Conservation (phyloP, 768 basidiomycete genomes). For the Lactarius sp. region DNA sequence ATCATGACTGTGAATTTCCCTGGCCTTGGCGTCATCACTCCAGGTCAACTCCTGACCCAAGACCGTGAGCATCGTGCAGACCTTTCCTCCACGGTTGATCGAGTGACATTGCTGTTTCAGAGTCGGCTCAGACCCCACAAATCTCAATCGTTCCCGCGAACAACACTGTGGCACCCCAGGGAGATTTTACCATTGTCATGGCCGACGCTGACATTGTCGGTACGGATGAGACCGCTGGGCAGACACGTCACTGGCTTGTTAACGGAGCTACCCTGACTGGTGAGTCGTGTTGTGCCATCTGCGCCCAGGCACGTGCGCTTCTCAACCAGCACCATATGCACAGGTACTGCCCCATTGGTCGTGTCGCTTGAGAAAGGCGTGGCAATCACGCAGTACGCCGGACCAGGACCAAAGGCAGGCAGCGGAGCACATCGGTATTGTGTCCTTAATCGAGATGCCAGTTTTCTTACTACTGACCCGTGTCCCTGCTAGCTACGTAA, state of each 20-base stretch:
- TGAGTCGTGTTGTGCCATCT: slow-evolving; percentile 27
- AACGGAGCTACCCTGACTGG: slow-evolving; percentile 54
- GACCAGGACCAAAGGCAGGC: slow-evolving; percentile 64
- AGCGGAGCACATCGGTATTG: slow-evolving; percentile 68
- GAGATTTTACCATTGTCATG: slow-evolving; percentile 66
- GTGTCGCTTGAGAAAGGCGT: slow-evolving; percentile 43
- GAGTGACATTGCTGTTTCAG: slow-evolving; percentile 35
- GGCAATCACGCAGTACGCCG: slow-evolving; percentile 61
- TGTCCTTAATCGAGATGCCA: background rate
- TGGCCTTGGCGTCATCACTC: slow-evolving; percentile 45
- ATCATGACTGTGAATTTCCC: slow-evolving; percentile 48
- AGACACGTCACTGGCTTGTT: slow-evolving; percentile 79
- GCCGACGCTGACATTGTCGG: slow-evolving; percentile 70
- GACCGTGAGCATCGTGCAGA: slow-evolving; percentile 42
- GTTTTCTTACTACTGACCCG: background rate
- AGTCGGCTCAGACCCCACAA: slow-evolving; percentile 49
- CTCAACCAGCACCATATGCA: background rate
- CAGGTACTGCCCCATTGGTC: slow-evolving; percentile 17
- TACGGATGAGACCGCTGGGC: slow-evolving; percentile 49
- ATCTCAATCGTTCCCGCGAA: slow-evolving; percentile 50
- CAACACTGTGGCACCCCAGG: slow-evolving; percentile 41
- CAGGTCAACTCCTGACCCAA: slow-evolving; percentile 56
- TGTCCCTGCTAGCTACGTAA: slow-evolving; percentile 50
- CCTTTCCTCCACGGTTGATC: background rate
- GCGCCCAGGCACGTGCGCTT: background rate